A percentile compares a stretch with the other conserved stretches of the same genome.
phyloP scores from a whole-genome alignment of 192 early-diverging fungal species.

The Ambispora gerdemannii region DNA sequence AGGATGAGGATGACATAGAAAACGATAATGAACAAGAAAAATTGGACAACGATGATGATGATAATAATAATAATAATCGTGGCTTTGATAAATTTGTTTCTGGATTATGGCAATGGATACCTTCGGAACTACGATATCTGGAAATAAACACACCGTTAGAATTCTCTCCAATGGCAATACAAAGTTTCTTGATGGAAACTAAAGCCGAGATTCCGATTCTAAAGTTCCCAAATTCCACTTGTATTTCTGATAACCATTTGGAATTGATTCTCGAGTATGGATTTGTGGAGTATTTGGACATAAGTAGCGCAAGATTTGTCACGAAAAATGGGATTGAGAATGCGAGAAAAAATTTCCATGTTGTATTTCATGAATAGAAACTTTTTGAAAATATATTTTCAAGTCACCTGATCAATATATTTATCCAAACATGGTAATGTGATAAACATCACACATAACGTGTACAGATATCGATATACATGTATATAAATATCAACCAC shows the following conservation, averaged over 20 bases:
- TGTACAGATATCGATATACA: no score
- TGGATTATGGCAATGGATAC: not conserved
- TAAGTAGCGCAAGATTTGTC: not conserved
- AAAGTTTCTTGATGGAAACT: not conserved
- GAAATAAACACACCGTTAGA: not conserved
- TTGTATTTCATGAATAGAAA: no score
- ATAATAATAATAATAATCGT: not conserved
- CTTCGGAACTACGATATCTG: not conserved
- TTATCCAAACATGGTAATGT: no score
- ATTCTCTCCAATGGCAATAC: not conserved
- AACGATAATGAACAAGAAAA: no score
- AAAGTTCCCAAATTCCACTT: not conserved
- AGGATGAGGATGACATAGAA: not conserved
- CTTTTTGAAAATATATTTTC: no score
- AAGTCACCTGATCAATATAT: no score
- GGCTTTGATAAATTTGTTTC: not conserved
- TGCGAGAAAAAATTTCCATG: no score
- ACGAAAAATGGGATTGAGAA: not conserved
- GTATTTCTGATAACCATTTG: not conserved
- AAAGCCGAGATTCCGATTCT: not conserved
- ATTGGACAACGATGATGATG: no score
- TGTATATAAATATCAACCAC: no score
- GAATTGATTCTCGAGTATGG: not conserved
- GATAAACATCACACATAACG: no score
- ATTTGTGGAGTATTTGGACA: not conserved